Conservation (phyloP, 305 asterid genomes). For the Nicotiana rustica region DNA sequence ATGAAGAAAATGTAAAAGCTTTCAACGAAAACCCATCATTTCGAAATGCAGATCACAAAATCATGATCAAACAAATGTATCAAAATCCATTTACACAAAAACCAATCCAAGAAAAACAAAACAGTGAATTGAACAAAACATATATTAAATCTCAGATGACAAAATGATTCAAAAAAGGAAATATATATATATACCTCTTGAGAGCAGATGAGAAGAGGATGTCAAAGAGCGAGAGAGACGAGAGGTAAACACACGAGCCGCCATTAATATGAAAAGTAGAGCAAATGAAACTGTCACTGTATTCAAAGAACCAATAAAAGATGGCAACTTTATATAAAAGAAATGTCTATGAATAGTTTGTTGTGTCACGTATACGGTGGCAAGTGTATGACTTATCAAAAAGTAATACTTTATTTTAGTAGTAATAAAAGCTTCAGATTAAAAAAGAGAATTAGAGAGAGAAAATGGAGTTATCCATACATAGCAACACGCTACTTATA, state of each 20-base stretch:
- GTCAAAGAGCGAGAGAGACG: slow-evolving; percentile 56
- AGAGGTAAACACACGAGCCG: slow-evolving; percentile 66
- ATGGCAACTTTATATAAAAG: background rate
- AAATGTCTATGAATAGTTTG: background rate
- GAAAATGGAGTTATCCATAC: background rate
- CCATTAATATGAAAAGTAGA: slow-evolving; percentile 47
- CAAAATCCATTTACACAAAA: background rate
- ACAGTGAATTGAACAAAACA: background rate
- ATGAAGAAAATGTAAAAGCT: background rate
- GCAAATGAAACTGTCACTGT: background rate
- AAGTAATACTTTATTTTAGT: no score
- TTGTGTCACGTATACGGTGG: background rate
- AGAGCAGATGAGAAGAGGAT: slow-evolving; percentile 45
- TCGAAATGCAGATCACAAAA: background rate
- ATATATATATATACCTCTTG: slow-evolving; percentile 49
- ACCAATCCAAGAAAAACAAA: background rate
- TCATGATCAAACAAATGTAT: slow-evolving; percentile 4
- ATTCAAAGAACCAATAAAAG: background rate
- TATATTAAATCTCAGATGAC: background rate
- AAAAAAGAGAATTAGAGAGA: background rate
- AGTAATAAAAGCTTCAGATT: background rate
- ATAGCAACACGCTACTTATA: background rate
- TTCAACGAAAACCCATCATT: background rate
- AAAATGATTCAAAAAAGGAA: background rate
- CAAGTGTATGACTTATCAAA: background rate